These are phyloP conservation scores for Nannizziopsis arthrosporioides DNA, from an alignment of 2,329 filamentous ascomycete genomes.

Conservation along the genomic window DNA sequence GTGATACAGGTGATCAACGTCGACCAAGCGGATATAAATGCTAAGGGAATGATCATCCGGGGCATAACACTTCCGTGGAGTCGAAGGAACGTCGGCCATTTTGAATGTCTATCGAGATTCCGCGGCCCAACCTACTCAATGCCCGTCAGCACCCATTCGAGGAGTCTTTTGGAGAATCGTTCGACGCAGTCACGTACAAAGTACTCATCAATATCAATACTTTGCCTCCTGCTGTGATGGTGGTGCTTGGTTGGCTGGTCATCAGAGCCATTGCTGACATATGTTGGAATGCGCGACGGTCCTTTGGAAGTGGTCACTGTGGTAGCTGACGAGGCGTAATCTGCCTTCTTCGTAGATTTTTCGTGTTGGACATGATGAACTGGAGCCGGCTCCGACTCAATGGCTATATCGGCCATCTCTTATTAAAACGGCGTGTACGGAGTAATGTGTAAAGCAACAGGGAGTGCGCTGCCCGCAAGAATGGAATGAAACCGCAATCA, in stretches of 20 bases:
- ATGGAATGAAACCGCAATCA: neutral
- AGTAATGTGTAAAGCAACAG: neutral
- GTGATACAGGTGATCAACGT: conserved; percentile 51
- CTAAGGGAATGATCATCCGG: conserved; percentile 59
- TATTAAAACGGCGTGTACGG: neutral
- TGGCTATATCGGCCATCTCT: conserved; percentile 9
- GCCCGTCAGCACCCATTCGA: conserved; percentile 4
- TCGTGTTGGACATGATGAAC: neutral
- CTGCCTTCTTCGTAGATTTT: neutral
- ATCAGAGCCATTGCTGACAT: conserved; percentile 9
- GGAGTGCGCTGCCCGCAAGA: neutral
- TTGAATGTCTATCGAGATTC: conserved; percentile 61
- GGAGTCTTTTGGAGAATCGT: neutral
- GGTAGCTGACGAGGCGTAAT: conserved; percentile 4
- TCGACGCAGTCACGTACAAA: conserved; percentile 36
- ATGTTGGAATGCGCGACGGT: conserved; percentile 12
- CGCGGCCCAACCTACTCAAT: conserved; percentile 39
- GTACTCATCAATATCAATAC: conserved; percentile 48
- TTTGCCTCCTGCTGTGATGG: conserved; percentile 16
- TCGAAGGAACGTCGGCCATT: conserved; percentile 63
- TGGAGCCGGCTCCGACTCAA: conserved; percentile 4
- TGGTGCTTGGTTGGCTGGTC: conserved; percentile 13
- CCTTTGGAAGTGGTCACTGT: neutral
- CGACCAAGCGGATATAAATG: conserved; percentile 53
- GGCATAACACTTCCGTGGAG: conserved; percentile 65